Percentiles rank a stretch among this genome's conserved stretches.
phyloP scores from a whole-genome alignment of 305 asterid genomes.

The Fraxinus angustifolia region DNA sequence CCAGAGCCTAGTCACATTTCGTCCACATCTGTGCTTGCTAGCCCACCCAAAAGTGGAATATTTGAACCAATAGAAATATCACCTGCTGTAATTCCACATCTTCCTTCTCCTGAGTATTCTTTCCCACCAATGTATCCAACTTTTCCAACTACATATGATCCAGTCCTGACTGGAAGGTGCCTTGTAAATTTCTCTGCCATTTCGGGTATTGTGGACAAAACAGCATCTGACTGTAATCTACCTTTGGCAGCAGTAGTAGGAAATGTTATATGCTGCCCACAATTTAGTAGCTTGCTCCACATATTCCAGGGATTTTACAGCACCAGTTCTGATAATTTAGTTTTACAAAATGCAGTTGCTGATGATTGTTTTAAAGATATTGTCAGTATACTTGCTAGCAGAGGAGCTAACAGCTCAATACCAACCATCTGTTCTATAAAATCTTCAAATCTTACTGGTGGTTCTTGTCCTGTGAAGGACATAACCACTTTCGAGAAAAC shows the following conservation, averaged over 20 bases:
- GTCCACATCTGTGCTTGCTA: slow-evolving; percentile 51
- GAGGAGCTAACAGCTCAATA: slow-evolving; percentile 85
- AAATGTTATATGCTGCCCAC: slow-evolving; percentile 96
- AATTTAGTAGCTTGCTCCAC: slow-evolving; percentile 81
- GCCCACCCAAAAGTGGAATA: slow-evolving; percentile 60
- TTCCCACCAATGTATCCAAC: slow-evolving; percentile 95
- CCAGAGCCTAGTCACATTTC: slow-evolving; percentile 37
- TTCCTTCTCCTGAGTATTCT: slow-evolving; percentile 59
- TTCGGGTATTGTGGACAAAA: slow-evolving; percentile 66
- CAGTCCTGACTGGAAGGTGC: slow-evolving; percentile 90
- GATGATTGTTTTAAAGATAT: slow-evolving; percentile 96
- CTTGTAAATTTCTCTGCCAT: slow-evolving; percentile 81
- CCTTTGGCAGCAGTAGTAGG: slow-evolving; percentile 74
- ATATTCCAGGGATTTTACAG: slow-evolving; percentile 88
- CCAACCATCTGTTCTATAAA: slow-evolving; percentile 67
- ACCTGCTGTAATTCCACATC: slow-evolving; percentile 74
- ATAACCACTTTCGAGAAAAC: slow-evolving; percentile 59
- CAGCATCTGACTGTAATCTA: slow-evolving; percentile 85
- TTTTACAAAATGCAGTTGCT: slow-evolving; percentile 64
- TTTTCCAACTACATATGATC: slow-evolving; percentile 72
- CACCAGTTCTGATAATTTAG: slow-evolving; percentile 59
- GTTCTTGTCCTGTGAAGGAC: slow-evolving; percentile 96
- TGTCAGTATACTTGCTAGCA: slow-evolving; percentile 82
- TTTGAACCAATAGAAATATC: slow-evolving; percentile 89
- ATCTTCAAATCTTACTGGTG: slow-evolving; percentile 83